Evolutionary conservation across 371 early-diverging fungal species (phyloP), one percentile per base, ranked within the genome.

Genomic region (Circinella umbellata): DNA sequence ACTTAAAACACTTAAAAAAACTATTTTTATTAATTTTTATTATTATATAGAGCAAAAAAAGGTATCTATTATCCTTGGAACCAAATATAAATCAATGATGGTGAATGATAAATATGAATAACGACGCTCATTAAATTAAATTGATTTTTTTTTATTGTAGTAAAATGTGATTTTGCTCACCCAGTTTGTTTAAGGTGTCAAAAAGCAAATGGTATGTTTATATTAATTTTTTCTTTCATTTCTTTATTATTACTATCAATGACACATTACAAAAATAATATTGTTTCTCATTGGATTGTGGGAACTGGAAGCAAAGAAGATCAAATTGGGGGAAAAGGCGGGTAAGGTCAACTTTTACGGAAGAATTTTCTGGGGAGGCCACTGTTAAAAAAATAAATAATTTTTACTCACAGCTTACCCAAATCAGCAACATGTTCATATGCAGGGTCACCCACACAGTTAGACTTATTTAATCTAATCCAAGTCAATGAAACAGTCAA

Each of bases 81-180:
- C 47, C 15, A 27, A 27, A 27, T 27, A 27, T n/a, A n/a, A n/a
- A 27, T 27, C 27, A 27, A 27, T 27, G 27, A 27, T 27, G 27
- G 27, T 27, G 27, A 42, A 42, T 42, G 42, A 42, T 42, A 42
- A 42, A 42, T 42, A 42, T 6, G 6, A 42, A 42, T 3, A 42
- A 42, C 42, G 11, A 42, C 1, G 27, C 1, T 9, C 42, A 42
- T 9, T 42, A 11, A 11, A 42, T 42, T 42, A 42, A 42, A 6
- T 9, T 72, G 20, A 64, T 48, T 34, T 39, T 57, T 61, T 27
- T 27, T 5, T 54, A 18, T 47, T 67, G 51, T 47, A 84, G 85
- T 84, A 14, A 84, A 84, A 64, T 84, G 85, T 69, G 85, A 84
- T 65, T 84, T 84, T 72, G 73, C 79, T 61, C 85, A 84, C 75